phyloP scores from a whole-genome alignment of 73 alveolate genomes.

The Blepharisma japonicum region DNA sequence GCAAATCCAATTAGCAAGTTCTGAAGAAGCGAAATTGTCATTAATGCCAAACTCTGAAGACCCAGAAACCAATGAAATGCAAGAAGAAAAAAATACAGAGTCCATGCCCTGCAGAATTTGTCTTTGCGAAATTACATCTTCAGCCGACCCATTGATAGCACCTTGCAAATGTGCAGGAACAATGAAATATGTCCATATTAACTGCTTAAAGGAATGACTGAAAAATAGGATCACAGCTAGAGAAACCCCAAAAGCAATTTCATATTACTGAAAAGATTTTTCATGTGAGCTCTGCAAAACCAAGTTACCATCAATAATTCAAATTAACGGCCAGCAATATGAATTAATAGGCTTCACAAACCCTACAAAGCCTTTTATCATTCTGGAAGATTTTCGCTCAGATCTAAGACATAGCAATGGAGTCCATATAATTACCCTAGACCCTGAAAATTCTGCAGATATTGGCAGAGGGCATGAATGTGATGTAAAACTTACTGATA shows the following conservation, averaged over 20 bases:
- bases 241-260: background rate
- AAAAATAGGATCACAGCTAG: conserved; percentile 48
- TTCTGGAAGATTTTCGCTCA: conserved; percentile 37
- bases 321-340: conserved; percentile 2
- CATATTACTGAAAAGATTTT: conserved; percentile 42
- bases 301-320: conserved; percentile 38
- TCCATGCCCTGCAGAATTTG: background rate
- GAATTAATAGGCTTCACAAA: conserved; percentile 40
- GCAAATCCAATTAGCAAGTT: too few relatives aligned
- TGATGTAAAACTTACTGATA: conserved; percentile 64
- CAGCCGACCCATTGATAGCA: conserved; percentile 63
- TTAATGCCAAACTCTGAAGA: background rate
- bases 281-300: conserved; percentile 64
- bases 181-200: conserved; percentile 65
- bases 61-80: background rate
- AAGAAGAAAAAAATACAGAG: background rate
- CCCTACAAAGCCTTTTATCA: conserved; percentile 34
- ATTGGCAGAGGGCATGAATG: conserved; percentile 68
- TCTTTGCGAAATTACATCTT: too few relatives aligned
- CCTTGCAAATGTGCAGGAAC: conserved; percentile 87
- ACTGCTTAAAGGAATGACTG: conserved; percentile 78
- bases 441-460: background rate
- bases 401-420: background rate
- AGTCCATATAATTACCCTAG: conserved; percentile 1
- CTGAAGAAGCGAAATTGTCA: too few relatives aligned